Base-by-base conservation (phyloP, 352 stramenopile species). In the Globisporangium polare region DNA sequence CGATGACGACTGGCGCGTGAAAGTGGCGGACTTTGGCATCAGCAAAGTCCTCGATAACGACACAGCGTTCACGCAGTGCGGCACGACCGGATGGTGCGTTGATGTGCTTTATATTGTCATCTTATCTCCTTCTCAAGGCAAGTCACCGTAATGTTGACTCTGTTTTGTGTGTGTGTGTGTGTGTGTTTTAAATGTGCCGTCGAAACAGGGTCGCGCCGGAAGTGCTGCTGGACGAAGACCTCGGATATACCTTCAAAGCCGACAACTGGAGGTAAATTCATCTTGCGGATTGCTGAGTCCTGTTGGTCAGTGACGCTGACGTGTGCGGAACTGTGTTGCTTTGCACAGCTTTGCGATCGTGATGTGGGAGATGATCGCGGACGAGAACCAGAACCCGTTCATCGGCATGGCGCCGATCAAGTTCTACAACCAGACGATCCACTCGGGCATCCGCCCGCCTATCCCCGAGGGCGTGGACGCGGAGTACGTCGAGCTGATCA, bases 301-400 rank as follows among this genome's bases (percentile, higher is more conserved):
- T 15, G 17, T 24, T 41, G 20, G 29, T 3, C 55, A 35, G 9
- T 58, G 41, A 42, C 35, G 12, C 41, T 31, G 15, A 56, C 13
- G 50, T 17, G 10, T 41, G 5, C 26, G 27, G 2, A 27, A 27
- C 27, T 27, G 20, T n/a, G 18, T 1, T 71, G 29, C 41, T 31
- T 35, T n/a, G 29, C 29, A 35, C 41, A 95, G 87, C 63, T 94
- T 95, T 72, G 87, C 85, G 22, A 88, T 95, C 58, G 87, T 95
- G 20, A 95, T 95, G 87, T 95, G 87, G 87, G 87, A 95, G 71
- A 94, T 95, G 78, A 86, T 95, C 43, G 87, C 87, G n/a, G 83
- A 82, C 24, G 73, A 68, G 6, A 58, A 86, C 46, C 80, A 90
- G 52, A 95, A 95, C 57, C 85, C 79, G 54, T 95, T 95, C 68